These are phyloP conservation scores for Mucor indicus DNA, from an alignment of 371 early-diverging fungal genomes.

Conservation along the genomic window DNA sequence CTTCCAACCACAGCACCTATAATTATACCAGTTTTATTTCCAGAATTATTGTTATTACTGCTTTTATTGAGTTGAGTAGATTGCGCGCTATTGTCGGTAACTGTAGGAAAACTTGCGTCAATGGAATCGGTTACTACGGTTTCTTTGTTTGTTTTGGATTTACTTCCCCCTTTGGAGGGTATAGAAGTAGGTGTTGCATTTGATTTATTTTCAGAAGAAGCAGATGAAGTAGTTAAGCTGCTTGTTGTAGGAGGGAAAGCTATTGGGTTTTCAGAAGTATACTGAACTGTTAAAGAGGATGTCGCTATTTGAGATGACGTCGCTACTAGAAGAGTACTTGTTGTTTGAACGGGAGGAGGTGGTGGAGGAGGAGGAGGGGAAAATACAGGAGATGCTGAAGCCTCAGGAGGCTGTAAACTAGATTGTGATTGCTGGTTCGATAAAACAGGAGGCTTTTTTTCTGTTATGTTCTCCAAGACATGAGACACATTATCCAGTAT, in stretches of 20 bases:
- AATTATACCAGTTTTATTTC: constrained; percentile 28
- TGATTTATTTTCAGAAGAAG: background rate
- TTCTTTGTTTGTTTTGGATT: constrained; percentile 2
- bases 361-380: constrained; percentile 3
- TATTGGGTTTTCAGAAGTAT: no score
- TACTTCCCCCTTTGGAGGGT: background rate
- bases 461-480: constrained; percentile 2
- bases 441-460: background rate
- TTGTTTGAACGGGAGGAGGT: background rate
- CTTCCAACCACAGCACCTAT: constrained; percentile 42
- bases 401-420: constrained; percentile 3
- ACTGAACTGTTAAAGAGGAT: no score
- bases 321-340: no score
- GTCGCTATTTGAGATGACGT: no score
- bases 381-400: constrained; percentile 6
- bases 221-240: background rate
- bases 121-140: background rate
- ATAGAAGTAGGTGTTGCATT: constrained; percentile 5
- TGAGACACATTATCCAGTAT: constrained; percentile 9
- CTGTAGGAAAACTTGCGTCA: constrained; percentile 2
- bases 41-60: constrained; percentile 2
- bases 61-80: constrained; percentile 1
- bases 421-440: constrained; percentile 5
- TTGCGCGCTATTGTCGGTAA: background rate
- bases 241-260: no score